These are phyloP conservation scores for Ogataea salicorniae DNA, from an alignment of 805 yeast species.

Conservation along the genomic window DNA sequence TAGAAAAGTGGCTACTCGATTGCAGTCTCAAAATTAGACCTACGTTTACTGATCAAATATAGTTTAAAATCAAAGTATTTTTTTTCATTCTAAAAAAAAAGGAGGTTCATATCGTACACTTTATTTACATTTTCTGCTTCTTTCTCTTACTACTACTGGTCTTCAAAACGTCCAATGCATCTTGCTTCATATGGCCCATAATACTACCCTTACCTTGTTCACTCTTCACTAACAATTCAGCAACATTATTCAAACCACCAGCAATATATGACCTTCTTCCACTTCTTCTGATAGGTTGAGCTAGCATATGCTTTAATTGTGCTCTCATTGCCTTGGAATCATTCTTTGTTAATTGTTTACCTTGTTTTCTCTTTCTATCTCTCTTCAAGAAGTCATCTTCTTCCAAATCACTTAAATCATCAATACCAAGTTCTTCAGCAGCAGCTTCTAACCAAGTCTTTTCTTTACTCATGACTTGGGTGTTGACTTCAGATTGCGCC, in stretches of 20 bases:
- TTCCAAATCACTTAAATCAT: conserved; percentile 58
- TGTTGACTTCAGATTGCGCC: conserved; percentile 64
- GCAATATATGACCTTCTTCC: conserved; percentile 70
- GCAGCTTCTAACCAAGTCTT: conserved; percentile 82
- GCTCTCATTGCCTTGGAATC: conserved; percentile 42
- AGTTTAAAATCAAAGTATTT: too few relatives aligned
- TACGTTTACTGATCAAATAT: too few relatives aligned
- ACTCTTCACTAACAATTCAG: conserved; percentile 68
- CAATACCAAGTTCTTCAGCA: conserved; percentile 89
- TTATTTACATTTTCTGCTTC: conserved; percentile 1
- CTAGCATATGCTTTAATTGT: conserved; percentile 49
- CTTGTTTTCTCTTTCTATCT: conserved; percentile 52
- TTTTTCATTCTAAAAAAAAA: too few relatives aligned
- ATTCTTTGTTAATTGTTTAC: conserved; percentile 46
- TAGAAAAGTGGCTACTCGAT: too few relatives aligned
- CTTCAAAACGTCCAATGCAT: conserved; percentile 63
- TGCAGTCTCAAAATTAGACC: too few relatives aligned
- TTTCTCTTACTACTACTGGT: conserved; percentile 11
- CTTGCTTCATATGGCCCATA: conserved; percentile 61
- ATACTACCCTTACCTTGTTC: conserved; percentile 52
- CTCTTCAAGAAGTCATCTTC: conserved; percentile 65
- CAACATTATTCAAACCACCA: conserved; percentile 72
- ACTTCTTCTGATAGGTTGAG: conserved; percentile 53
- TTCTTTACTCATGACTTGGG: conserved; percentile 53
- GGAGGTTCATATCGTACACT: too few relatives aligned